These are phyloP conservation scores for Beta lomatogona DNA, from an alignment of 179 eudicot genomes.

Conservation along the genomic window DNA sequence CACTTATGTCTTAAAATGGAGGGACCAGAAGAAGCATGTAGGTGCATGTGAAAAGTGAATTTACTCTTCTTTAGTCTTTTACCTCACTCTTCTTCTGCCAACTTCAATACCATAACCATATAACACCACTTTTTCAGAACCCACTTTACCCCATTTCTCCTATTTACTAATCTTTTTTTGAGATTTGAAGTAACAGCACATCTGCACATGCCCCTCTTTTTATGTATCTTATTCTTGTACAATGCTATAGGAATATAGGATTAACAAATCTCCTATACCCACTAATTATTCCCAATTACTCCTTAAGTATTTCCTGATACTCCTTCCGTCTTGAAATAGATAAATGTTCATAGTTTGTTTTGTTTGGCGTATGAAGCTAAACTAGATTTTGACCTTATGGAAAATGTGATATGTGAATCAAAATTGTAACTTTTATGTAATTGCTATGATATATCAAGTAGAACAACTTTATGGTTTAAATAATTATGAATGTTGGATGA, in stretches of 20 bases:
- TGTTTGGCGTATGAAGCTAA: too few relatives aligned
- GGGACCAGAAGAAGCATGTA: slow-evolving; percentile 9
- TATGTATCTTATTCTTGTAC: neutral
- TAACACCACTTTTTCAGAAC: slow-evolving; percentile 10
- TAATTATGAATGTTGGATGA: too few relatives aligned
- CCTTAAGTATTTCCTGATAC: too few relatives aligned
- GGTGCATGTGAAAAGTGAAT: neutral
- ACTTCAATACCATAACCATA: neutral
- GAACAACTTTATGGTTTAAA: too few relatives aligned
- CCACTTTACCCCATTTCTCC: neutral
- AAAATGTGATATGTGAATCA: too few relatives aligned
- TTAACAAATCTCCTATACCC: neutral
- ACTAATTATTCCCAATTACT: neutral
- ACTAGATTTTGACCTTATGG: too few relatives aligned
- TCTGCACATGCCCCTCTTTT: neutral
- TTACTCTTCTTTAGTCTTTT: neutral
- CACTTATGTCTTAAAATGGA: neutral
- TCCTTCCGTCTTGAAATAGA: too few relatives aligned
- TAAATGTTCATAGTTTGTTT: too few relatives aligned
- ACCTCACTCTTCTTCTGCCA: neutral
- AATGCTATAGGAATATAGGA: neutral
- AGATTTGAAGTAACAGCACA: slow-evolving; percentile 1
- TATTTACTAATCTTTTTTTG: neutral
- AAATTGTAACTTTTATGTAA: too few relatives aligned
- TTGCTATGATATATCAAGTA: too few relatives aligned